These are phyloP conservation scores for Hirsutella thompsonii DNA, from an alignment of 2,329 filamentous ascomycete genomes.

Conservation along the genomic window DNA sequence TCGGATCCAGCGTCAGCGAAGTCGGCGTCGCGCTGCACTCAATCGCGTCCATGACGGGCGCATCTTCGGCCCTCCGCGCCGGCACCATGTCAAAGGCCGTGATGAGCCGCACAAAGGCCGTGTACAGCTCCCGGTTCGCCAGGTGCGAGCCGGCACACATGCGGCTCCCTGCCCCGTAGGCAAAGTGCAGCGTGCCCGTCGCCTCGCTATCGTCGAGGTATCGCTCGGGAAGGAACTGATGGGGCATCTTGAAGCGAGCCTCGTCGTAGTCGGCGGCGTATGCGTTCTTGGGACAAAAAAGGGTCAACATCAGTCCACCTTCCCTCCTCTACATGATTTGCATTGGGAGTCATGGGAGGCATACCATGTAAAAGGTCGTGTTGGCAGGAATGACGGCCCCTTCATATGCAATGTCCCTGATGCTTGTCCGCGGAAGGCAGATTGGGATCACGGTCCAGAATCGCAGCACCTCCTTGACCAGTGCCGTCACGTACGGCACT, in stretches of 20 bases:
- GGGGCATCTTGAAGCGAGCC: conserved; percentile 50
- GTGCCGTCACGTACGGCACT: conserved; percentile 61
- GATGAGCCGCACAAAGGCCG: conserved; percentile 44
- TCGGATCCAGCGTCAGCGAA: conserved; percentile 46
- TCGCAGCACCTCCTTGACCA: conserved; percentile 67
- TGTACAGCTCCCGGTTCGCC: conserved; percentile 50
- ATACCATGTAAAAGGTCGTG: conserved; percentile 67
- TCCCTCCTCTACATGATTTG: too few relatives aligned
- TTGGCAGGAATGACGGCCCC: conserved; percentile 57
- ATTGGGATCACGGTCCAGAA: conserved; percentile 74
- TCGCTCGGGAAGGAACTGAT: conserved; percentile 55
- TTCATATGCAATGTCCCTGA: conserved; percentile 60
- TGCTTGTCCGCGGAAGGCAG: conserved; percentile 58
- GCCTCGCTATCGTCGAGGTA: conserved; percentile 46
- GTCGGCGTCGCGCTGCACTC: conserved; percentile 45
- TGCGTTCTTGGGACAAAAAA: conserved; percentile 39
- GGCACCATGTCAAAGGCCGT: conserved; percentile 42
- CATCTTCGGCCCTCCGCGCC: conserved; percentile 29
- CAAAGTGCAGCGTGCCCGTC: conserved; percentile 47
- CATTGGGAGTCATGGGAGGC: background rate
- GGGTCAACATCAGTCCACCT: too few relatives aligned
- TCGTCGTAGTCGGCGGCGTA: conserved; percentile 65
- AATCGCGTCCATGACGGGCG: conserved; percentile 41
- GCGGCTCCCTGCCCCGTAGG: conserved; percentile 47
- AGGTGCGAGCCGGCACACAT: conserved; percentile 53